These are phyloP conservation scores for Nicotiana tomentosiformis DNA, from an alignment of 257 asterid species.

Conservation along the genomic window DNA sequence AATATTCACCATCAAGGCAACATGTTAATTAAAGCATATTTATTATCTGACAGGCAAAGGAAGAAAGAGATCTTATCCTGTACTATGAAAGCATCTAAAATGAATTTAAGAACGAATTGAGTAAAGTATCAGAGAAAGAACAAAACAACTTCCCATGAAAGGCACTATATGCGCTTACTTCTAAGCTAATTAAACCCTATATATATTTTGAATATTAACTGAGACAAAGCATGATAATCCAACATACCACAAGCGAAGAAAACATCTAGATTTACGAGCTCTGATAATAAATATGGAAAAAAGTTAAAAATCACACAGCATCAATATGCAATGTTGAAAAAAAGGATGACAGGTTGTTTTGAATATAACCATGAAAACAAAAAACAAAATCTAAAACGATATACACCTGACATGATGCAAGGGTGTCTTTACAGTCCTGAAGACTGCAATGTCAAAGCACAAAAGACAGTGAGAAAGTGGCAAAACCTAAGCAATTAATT, in stretches of 20 bases:
- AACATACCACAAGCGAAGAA: neutral
- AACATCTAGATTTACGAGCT: neutral
- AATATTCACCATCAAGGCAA: neutral
- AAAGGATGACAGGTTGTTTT: neutral
- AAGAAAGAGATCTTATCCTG: neutral
- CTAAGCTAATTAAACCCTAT: neutral
- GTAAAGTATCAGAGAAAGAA: neutral
- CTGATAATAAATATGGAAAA: neutral
- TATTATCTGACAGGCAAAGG: neutral
- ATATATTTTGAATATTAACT: neutral
- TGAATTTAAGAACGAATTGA: neutral
- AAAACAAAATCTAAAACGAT: neutral
- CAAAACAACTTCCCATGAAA: neutral
- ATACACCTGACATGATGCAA: conserved; percentile 69
- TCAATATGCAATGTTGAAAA: neutral
- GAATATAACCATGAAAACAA: neutral
- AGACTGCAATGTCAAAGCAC: conserved; percentile 51
- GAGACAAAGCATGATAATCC: neutral
- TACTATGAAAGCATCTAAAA: neutral
- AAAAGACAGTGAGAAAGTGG: neutral
- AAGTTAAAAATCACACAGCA: neutral
- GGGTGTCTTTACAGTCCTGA: conserved; percentile 71
- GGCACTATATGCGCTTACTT: neutral
- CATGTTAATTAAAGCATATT: neutral
- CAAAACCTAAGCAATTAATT: neutral